phyloP scores from a whole-genome alignment of 2,329 filamentous ascomycete species.

The Neonectria faginata region DNA sequence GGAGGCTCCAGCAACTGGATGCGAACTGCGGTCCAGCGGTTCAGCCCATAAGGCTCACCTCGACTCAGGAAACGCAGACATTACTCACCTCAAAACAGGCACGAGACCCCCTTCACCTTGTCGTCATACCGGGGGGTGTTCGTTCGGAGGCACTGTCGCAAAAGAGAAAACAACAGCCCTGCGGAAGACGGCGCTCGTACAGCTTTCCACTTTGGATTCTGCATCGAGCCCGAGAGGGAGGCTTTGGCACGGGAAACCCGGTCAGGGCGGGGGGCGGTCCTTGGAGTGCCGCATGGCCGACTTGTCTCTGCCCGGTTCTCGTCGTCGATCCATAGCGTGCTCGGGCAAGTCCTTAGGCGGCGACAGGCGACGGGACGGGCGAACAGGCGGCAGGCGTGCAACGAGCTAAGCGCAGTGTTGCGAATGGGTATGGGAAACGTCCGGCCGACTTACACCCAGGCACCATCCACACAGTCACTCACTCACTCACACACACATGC shows the following conservation, averaged over 20 bases:
- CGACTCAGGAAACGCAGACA: constrained; percentile 8
- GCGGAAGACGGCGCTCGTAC: constrained; percentile 13
- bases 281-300: neutral
- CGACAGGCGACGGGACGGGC: neutral
- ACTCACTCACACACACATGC: neutral
- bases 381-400: neutral
- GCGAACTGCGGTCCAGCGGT: constrained; percentile 22
- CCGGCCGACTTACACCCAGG: constrained; percentile 8
- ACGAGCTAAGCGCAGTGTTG: neutral
- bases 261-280: neutral
- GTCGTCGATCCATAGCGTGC: neutral
- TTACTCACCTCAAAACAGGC: constrained; percentile 22
- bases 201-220: constrained; percentile 23
- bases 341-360: neutral
- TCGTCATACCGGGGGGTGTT: constrained; percentile 13
- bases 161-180: constrained; percentile 12
- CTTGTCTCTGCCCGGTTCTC: neutral
- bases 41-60: constrained; percentile 31
- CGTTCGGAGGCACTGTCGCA: constrained; percentile 13
- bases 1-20: constrained; percentile 21
- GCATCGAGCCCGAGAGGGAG: neutral
- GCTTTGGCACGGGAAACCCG: neutral
- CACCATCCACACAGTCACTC: neutral
- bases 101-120: constrained; percentile 26
- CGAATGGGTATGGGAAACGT: neutral